Percentiles rank a stretch among this genome's conserved stretches.
Evolutionary conservation across 306 rosid species (phyloP).

Genomic region (Rosa lucieae): DNA sequence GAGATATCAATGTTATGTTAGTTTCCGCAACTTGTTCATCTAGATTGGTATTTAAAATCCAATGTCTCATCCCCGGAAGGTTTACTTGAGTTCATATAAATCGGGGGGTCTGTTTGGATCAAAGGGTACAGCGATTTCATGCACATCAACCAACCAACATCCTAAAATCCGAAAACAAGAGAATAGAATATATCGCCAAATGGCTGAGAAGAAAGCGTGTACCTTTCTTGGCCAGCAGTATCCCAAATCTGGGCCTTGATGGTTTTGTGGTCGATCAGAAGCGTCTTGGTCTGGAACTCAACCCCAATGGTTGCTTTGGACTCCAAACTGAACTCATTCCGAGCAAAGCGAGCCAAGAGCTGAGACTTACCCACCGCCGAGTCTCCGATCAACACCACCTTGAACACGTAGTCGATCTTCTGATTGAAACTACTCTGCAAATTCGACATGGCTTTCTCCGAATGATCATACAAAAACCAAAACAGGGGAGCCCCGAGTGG

Average conservation of each 20-base stretch:
- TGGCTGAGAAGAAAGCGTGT: background rate
- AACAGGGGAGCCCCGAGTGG: no score
- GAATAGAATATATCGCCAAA: background rate
- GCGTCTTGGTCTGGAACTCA: conserved; percentile 84
- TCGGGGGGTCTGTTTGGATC: background rate
- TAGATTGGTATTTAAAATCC: background rate
- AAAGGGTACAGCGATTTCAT: background rate
- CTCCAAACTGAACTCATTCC: conserved; percentile 72
- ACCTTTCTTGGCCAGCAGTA: conserved; percentile 99
- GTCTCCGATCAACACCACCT: conserved; percentile 88
- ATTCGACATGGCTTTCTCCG: conserved; percentile 46
- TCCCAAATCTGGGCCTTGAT: conserved; percentile 99
- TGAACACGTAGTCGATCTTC: conserved; percentile 85
- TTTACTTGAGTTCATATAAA: background rate
- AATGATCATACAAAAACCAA: no score
- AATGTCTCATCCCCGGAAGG: background rate
- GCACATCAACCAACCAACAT: background rate
- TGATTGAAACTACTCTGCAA: conserved; percentile 60
- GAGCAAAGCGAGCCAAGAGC: conserved; percentile 71
- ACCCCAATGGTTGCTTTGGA: conserved; percentile 93
- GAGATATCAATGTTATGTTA: background rate
- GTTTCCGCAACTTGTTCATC: background rate
- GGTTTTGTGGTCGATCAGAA: conserved; percentile 71
- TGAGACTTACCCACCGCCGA: conserved; percentile 95
- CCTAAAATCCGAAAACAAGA: background rate